Evolutionary conservation across 1,284 basidiomycete species (phyloP), one percentile per base, ranked within the genome.

Genomic region (Trichosporon sp.): DNA sequence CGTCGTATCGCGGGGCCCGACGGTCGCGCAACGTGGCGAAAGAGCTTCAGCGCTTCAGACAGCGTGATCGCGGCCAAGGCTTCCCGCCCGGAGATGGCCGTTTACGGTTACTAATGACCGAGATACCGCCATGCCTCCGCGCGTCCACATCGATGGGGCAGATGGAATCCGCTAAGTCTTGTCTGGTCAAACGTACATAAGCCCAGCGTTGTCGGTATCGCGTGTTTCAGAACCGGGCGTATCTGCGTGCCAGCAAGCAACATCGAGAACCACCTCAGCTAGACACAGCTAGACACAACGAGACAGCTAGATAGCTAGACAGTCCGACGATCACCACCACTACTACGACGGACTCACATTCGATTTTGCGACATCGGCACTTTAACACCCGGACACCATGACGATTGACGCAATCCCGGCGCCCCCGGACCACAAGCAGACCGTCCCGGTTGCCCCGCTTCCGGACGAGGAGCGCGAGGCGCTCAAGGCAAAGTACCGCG

Each of bases 381-480:
- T 7, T 19, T 49, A 23, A 49, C 29, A 3, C 52, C 14, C 6
- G 27, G 52, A 32, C 49, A 25, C n/a, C 27, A 60, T 62, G 61
- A 62, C 61, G 16, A 37, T 58, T 40, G 61, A 62, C 3, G 23
- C 44, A 10, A 56, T 61, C n/a, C 60, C 60, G 2, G 60, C 34
- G 21, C 60, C 60, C 4, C 25, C 52, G 6, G 60, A 56, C 25
- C 46, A 46, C 31, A 10, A 32, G 4, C 49, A 59, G 40, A 62
- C 54, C 14, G 23, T 44, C 8, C 36, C 46, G 11, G 52, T 34
- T 29, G 58, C 27, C 13, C 25, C 25, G 10, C 54, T 65, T 13
- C 5, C 23, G 27, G 61, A 57, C 3, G 61, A 63, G 37, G 62
- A 63, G 25, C 65, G 65, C 58, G 32, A 23, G 19, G 62, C 62